Percentiles rank a stretch among this genome's conserved stretches.
Conservation (phyloP, 2,329 filamentous ascomycete genomes). For the Decorospora gaudefroyi region DNA sequence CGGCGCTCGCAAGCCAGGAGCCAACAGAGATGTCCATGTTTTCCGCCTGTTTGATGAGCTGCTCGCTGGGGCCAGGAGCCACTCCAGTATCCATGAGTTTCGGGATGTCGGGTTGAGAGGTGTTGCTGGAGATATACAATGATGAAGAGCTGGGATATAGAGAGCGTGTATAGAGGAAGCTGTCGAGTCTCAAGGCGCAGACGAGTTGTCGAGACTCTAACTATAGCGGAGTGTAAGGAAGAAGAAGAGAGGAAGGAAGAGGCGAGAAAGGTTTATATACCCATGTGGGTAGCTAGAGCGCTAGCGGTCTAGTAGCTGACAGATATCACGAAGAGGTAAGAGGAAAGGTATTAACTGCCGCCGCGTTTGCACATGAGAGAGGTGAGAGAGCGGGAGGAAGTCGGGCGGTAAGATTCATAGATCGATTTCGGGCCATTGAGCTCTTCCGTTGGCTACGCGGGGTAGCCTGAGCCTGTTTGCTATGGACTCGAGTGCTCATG, state of each 20-base stretch:
- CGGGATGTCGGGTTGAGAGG: no score
- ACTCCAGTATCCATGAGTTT: not conserved
- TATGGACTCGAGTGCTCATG: not conserved
- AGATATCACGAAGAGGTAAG: not conserved
- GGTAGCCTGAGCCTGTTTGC: not conserved
- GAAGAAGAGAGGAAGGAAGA: not conserved
- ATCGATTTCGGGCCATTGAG: not conserved
- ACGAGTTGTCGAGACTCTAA: no score
- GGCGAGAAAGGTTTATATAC: not conserved
- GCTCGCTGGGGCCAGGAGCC: no score
- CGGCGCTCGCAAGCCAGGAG: conserved; percentile 7
- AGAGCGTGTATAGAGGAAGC: no score
- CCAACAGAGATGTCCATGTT: not conserved
- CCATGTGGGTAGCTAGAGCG: not conserved
- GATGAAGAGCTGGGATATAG: no score
- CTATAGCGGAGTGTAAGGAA: not conserved
- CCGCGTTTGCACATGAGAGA: not conserved
- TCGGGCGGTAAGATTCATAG: not conserved
- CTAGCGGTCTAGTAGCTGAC: not conserved
- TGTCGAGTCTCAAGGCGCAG: no score
- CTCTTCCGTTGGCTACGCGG: not conserved
- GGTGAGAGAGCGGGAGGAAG: not conserved
- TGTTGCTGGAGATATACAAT: no score
- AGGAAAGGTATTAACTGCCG: not conserved
- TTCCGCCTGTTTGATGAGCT: conserved; percentile 5